Conservation (phyloP, 768 basidiomycete species). For the Thelephora ganbajun region DNA sequence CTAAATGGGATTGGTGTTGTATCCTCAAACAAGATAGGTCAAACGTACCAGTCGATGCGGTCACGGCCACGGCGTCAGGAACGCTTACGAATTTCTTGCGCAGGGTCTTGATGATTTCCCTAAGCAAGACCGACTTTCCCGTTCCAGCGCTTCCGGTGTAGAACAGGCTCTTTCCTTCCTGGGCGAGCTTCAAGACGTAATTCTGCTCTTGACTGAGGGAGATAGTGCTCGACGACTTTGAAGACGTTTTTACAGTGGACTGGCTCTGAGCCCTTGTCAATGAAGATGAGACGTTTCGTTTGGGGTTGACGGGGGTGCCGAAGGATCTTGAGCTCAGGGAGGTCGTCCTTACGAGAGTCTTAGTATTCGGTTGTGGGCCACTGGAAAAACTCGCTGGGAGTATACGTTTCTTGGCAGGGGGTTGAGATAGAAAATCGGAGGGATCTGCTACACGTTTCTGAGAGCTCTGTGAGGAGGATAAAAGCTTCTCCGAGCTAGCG, state of each 20-base stretch:
- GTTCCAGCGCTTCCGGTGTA: slow-evolving; percentile 98
- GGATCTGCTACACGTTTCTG: slow-evolving; percentile 20
- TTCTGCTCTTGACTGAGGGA: slow-evolving; percentile 79
- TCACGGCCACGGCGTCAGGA: slow-evolving; percentile 75
- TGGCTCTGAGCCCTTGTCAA: slow-evolving; percentile 4
- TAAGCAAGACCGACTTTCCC: slow-evolving; percentile 88
- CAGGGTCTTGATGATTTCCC: slow-evolving; percentile 77
- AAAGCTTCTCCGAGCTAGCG: slow-evolving; percentile 7
- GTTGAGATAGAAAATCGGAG: slow-evolving; percentile 4
- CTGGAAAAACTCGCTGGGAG: slow-evolving; percentile 24
- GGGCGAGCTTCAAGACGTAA: slow-evolving; percentile 67
- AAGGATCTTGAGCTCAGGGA: slow-evolving; percentile 1
- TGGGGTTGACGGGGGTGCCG: slow-evolving; percentile 1
- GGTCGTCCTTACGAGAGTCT: background rate
- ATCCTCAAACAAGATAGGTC: background rate
- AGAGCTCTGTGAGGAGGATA: slow-evolving; percentile 8
- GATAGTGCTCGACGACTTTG: slow-evolving; percentile 22
- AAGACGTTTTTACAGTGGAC: background rate
- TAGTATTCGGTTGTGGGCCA: background rate
- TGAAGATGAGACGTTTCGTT: slow-evolving; percentile 4
- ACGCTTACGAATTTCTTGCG: slow-evolving; percentile 36
- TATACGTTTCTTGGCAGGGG: slow-evolving; percentile 37
- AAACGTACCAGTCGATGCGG: slow-evolving; percentile 75
- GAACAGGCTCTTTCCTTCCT: slow-evolving; percentile 65
- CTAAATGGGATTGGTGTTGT: slow-evolving; percentile 18